Evolutionary conservation across 2,329 filamentous ascomycete genomes (phyloP).

Genomic region (Verticillium nubilum): DNA sequence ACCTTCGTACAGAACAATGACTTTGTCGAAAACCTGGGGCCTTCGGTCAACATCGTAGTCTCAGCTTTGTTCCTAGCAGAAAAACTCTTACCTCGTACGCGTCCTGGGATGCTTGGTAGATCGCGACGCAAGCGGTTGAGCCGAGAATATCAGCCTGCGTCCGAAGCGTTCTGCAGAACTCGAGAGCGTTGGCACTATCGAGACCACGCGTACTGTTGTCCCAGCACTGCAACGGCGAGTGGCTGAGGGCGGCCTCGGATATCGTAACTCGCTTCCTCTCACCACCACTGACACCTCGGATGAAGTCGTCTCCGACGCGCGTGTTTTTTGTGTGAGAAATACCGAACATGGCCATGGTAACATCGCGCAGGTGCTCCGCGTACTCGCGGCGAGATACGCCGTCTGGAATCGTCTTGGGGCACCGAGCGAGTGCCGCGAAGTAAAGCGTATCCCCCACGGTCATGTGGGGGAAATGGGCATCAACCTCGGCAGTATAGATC

Average conservation of each 20-base stretch:
- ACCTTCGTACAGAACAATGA: constrained; percentile 60
- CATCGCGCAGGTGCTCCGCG: constrained; percentile 42
- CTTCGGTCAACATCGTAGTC: neutral
- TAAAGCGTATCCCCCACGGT: constrained; percentile 55
- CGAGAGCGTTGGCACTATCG: constrained; percentile 60
- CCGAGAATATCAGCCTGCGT: constrained; percentile 54
- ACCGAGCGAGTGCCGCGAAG: constrained; percentile 51
- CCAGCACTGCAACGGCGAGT: constrained; percentile 18
- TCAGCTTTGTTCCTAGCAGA: neutral
- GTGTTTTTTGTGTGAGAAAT: constrained; percentile 49
- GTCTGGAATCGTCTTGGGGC: constrained; percentile 38
- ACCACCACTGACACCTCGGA: constrained; percentile 48
- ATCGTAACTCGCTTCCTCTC: constrained; percentile 37
- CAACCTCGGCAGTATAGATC: constrained; percentile 51
- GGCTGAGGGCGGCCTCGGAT: constrained; percentile 22
- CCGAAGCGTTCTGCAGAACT: constrained; percentile 58
- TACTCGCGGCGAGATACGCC: constrained; percentile 34
- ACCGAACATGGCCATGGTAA: constrained; percentile 48
- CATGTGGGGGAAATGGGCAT: constrained; percentile 55
- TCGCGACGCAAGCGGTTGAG: constrained; percentile 52
- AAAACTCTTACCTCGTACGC: constrained; percentile 24
- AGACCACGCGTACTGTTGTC: constrained; percentile 62
- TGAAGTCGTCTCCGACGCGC: constrained; percentile 45
- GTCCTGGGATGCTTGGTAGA: constrained; percentile 54
- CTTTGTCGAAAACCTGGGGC: constrained; percentile 55